phyloP scores from a whole-genome alignment of 2,329 filamentous ascomycete species.

The Cladosporium phlei region DNA sequence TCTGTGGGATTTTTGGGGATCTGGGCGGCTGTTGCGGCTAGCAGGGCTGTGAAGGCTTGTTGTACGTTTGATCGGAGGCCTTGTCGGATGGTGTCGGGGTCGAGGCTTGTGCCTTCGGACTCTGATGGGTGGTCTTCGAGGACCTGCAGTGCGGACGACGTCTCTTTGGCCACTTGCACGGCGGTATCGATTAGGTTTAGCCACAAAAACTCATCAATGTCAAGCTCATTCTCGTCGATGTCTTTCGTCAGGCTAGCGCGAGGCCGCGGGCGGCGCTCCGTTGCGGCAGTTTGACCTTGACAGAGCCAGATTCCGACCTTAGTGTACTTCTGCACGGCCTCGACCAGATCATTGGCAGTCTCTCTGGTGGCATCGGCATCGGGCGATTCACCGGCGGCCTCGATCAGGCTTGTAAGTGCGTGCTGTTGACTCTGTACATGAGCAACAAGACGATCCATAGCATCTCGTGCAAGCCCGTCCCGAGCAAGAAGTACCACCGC shows the following conservation, averaged over 20 bases:
- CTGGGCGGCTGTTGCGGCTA: conserved; percentile 63
- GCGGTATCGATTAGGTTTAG: conserved; percentile 60
- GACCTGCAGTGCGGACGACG: background rate
- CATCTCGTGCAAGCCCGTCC: conserved; percentile 75
- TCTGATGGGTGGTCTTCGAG: conserved; percentile 13
- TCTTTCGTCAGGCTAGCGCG: conserved; percentile 37
- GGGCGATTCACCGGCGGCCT: conserved; percentile 53
- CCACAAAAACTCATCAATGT: conserved; percentile 61
- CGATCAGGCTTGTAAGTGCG: conserved; percentile 68
- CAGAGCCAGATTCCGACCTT: conserved; percentile 95
- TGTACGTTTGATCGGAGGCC: conserved; percentile 78
- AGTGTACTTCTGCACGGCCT: conserved; percentile 79
- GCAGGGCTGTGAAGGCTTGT: conserved; percentile 80
- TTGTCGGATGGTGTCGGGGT: conserved; percentile 58
- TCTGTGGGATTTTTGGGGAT: too few relatives aligned
- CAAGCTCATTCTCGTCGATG: conserved; percentile 54
- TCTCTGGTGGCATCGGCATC: conserved; percentile 57
- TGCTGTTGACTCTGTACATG: conserved; percentile 77
- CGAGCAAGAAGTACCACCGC: conserved; percentile 85
- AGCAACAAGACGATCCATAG: conserved; percentile 77
- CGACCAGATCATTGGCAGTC: conserved; percentile 67
- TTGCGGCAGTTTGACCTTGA: conserved; percentile 70
- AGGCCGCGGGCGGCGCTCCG: conserved; percentile 26
- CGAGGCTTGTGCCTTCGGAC: conserved; percentile 33
- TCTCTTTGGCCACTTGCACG: conserved; percentile 46